A percentile compares a stretch with the other conserved stretches of the same genome.
Conservation (phyloP, 2,329 filamentous ascomycete genomes). For the Thielaviopsis ethacetica region DNA sequence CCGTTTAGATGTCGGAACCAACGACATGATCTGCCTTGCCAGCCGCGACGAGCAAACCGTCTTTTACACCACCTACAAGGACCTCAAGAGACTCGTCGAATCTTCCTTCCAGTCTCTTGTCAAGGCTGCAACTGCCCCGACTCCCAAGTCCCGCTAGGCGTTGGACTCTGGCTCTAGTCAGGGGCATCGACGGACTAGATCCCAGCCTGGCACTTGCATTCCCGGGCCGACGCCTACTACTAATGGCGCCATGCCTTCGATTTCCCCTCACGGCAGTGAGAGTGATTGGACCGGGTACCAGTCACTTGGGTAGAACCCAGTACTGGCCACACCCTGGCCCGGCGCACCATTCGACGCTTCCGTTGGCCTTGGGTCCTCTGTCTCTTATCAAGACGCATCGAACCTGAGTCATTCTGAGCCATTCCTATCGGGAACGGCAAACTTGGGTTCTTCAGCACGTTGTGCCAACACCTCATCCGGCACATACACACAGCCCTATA, state of each 20-base stretch:
- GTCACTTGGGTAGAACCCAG: background rate
- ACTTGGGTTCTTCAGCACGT: background rate
- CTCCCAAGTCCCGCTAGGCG: constrained; percentile 10
- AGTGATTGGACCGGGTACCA: background rate
- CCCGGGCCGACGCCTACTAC: background rate
- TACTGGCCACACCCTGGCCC: background rate
- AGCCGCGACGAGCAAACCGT: constrained; percentile 83
- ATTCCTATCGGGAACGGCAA: background rate
- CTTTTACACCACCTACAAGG: constrained; percentile 79
- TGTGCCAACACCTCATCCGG: background rate
- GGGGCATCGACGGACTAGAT: background rate
- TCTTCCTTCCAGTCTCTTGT: constrained; percentile 42
- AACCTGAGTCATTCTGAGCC: background rate
- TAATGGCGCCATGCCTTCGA: background rate
- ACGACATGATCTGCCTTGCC: constrained; percentile 72
- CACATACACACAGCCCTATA: background rate
- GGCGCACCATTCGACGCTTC: background rate
- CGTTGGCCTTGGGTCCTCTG: background rate
- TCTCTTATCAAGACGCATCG: background rate
- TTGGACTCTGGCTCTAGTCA: background rate
- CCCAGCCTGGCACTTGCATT: background rate
- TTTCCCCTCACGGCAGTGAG: background rate
- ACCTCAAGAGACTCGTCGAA: constrained; percentile 53
- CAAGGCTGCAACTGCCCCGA: constrained; percentile 25
- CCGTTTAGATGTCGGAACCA: constrained; percentile 78